Evolutionary conservation across 805 yeast genomes (phyloP).

Genomic region (Saccharomycopsis fermentans): DNA sequence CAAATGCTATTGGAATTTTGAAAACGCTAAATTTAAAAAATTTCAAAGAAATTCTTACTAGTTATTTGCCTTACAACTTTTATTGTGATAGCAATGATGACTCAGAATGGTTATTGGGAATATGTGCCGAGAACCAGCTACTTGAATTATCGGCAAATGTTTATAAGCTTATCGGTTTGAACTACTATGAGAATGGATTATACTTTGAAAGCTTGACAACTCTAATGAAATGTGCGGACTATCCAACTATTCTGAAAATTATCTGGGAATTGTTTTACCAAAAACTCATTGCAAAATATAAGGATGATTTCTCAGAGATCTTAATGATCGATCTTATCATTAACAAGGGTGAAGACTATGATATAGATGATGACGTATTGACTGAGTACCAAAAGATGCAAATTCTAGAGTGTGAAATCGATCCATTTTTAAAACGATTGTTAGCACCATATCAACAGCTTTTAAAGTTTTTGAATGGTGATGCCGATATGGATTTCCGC

Average conservation of each 20-base stretch:
- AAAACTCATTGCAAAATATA: conserved; percentile 34
- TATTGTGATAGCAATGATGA: conserved; percentile 62
- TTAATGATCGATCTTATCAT: conserved; percentile 8
- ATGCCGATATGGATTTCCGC: conserved; percentile 22
- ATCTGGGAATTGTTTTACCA: conserved; percentile 57
- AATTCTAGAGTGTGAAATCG: conserved; percentile 23
- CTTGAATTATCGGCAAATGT: conserved; percentile 48
- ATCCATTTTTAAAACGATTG: conserved; percentile 56
- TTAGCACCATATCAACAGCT: conserved; percentile 64
- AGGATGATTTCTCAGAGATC: neutral
- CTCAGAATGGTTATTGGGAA: conserved; percentile 65
- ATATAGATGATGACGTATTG: neutral
- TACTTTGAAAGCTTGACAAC: conserved; percentile 53
- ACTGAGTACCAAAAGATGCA: conserved; percentile 6
- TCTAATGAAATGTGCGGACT: conserved; percentile 54
- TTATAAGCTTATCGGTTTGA: conserved; percentile 39
- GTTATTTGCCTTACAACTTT: conserved; percentile 46
- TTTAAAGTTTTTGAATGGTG: conserved; percentile 35
- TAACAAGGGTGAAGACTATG: conserved; percentile 4
- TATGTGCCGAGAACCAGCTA: conserved; percentile 59
- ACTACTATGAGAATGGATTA: conserved; percentile 43
- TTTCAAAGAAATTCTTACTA: conserved; percentile 38
- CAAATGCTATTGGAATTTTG: conserved; percentile 61
- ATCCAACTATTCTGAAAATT: conserved; percentile 38
- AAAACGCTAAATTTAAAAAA: conserved; percentile 36